Evolutionary conservation across 345 rosid genomes (phyloP), one percentile per base, ranked within the genome.

Genomic region (Turnera subulata): DNA sequence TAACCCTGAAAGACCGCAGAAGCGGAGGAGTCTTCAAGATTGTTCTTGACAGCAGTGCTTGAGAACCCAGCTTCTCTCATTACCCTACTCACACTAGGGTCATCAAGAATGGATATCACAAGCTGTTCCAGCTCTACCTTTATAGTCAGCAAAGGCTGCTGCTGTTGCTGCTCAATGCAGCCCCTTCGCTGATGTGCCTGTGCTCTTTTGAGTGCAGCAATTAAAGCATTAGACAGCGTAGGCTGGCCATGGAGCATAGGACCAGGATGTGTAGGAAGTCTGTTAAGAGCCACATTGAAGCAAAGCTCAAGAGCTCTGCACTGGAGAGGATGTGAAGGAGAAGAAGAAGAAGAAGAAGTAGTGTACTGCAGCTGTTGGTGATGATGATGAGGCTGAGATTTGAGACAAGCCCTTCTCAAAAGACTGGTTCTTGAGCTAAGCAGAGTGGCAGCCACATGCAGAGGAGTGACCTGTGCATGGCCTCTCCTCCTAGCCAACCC

Each of bases 131-230:
- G 88, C 91, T 93, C 97, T 0, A 93, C 97, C 64, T 93, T 93
- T 15, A 93, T 96, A 0, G 99, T 97, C 16, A 93, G 59, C 42
- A 93, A 74, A 4, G 99, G 99, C 68, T 89, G 99, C 68, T 89
- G 99, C 63, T 93, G 99, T 59, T 93, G 99, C 63, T 93, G 99
- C 61, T 93, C 97, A 1, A 97, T 96, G 64, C 99, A 93, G 14
- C 99, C 97, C 17, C 99, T 83, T 0, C 99, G 86, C 70, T 93
- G 99, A 57, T 93, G 97, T n/a, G 99, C 99, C 75, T 93, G 99
- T 16, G 99, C 99, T 2, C 97, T 84, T 79, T 89, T 87, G 6
- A 93, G 76, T 22, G 99, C 99, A 0, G 99, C 99, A 94, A 89
- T 93, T 32, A 93, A 68, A 29, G 99, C 99, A 72, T 93, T 93